Percentiles rank a stretch among this genome's conserved stretches.
Conservation (phyloP, 2,329 filamentous ascomycete genomes). For the Neopestalotiopsis sp. region DNA sequence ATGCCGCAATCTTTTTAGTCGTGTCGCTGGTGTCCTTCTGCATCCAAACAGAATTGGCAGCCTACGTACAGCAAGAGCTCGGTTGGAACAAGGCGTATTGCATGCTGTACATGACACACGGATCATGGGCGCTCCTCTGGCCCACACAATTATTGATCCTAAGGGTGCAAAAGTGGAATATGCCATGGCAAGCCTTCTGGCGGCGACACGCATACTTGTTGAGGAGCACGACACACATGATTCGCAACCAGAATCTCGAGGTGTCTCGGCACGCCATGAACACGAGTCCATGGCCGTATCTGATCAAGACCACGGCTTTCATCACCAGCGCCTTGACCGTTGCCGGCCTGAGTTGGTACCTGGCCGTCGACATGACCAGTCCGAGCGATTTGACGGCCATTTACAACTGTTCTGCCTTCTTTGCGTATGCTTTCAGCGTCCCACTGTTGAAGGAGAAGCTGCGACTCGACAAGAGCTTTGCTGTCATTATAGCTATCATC, state of each 20-base stretch:
- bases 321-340: constrained; percentile 87
- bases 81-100: constrained; percentile 99
- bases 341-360: constrained; percentile 92
- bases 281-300: constrained; percentile 65
- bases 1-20: constrained; percentile 82
- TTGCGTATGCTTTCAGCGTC: constrained; percentile 96
- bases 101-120: constrained; percentile 98
- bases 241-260: constrained; percentile 78
- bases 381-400: constrained; percentile 95
- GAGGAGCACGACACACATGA: constrained; percentile 74
- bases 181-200: constrained; percentile 88
- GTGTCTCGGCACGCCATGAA: constrained; percentile 53
- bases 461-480: constrained; percentile 82
- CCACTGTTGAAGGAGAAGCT: constrained; percentile 86
- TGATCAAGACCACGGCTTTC: constrained; percentile 78
- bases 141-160: constrained; percentile 82
- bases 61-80: constrained; percentile 91
- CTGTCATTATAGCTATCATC: constrained; percentile 84
- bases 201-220: constrained; percentile 61
- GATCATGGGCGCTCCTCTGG: constrained; percentile 92
- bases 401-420: constrained; percentile 99
- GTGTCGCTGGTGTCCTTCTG: constrained; percentile 88
- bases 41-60: constrained; percentile 92
- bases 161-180: constrained; percentile 76
- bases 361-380: constrained; percentile 91